phyloP scores from a whole-genome alignment of 1,284 basidiomycete species.

The Lignosus rhinocerotis region DNA sequence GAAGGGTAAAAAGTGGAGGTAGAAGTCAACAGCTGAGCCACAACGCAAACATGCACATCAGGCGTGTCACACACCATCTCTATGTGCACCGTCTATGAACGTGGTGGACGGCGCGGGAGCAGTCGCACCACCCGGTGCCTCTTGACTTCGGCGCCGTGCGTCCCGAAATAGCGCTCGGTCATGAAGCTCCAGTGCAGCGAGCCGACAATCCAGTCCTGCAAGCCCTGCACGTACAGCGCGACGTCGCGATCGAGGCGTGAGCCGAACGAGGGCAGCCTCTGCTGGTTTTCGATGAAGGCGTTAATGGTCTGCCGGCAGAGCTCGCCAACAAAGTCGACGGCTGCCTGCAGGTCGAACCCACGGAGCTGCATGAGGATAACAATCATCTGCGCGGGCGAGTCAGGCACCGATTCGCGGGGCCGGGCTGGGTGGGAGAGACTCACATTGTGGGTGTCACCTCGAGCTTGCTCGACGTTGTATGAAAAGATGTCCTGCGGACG shows the following conservation, averaged over 20 bases:
- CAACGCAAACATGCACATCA: background rate
- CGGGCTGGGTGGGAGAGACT: background rate
- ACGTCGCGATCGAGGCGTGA: constrained; percentile 33
- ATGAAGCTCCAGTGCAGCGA: constrained; percentile 40
- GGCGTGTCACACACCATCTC: background rate
- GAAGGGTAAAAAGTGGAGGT: background rate
- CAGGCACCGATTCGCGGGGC: background rate
- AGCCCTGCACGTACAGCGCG: constrained; percentile 33
- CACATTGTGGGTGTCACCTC: constrained; percentile 40
- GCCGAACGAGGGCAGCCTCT: constrained; percentile 35
- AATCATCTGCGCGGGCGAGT: constrained; percentile 27
- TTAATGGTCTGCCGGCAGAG: constrained; percentile 36
- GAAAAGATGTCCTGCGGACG: constrained; percentile 39
- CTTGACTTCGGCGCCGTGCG: constrained; percentile 31
- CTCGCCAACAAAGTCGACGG: constrained; percentile 38
- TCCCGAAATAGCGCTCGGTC: constrained; percentile 39
- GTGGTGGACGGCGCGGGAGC: constrained; percentile 16
- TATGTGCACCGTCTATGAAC: background rate
- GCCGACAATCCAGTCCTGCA: constrained; percentile 38
- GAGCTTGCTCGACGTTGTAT: constrained; percentile 40
- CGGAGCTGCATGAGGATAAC: constrained; percentile 34
- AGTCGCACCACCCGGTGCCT: constrained; percentile 32
- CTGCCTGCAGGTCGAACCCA: constrained; percentile 34
- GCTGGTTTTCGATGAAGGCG: constrained; percentile 32
- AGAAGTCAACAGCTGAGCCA: background rate